Base-by-base conservation (phyloP, 2,329 filamentous ascomycete genomes). In the Calcarisporium arbuscula region DNA sequence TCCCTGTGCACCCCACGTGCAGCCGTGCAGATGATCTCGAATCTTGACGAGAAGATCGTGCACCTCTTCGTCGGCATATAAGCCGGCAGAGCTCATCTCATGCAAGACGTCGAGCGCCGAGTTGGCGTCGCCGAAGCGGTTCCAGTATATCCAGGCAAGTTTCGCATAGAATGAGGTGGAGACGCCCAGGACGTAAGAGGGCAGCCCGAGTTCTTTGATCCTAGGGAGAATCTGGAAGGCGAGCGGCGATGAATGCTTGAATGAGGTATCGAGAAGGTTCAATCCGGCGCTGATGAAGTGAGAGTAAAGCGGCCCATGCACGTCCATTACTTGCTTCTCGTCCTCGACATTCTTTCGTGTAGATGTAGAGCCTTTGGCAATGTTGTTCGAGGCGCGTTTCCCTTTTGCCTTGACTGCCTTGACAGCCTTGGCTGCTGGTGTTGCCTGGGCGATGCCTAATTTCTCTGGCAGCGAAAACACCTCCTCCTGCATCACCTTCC, bases 121-220 rank as follows among this genome's bases (percentile, higher is more conserved):
- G 4, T 50, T 43, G 3, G 76, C 63, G 47, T 85, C 76, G 16
- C 74, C 68, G 42, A 75, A 73, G 9, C 74, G 71, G 21, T 61
- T 56, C 75, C 80, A 85, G 36, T 77, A 64, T 16, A 80, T 68
- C 11, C 65, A 57, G 17, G 85, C 65, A 21, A 87, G 67, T 31
- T 75, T 67, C 50, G 82, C 80, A 63, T 85, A 89, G 27, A 89
- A 74, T 0, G 71, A 63, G 0, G 82, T 82, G 14, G 78, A 79
- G 6, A 76, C 80, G 30, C 82, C 84, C 1, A 90, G 69, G 6
- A 85, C 77, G 49, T 82, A 85, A 0, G 81, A 82, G 2, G 75
- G 72, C 2, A 82, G 68, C 2, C 84, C 83, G 1, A 85, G 65
- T 28, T 70, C 65, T 51, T 83, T 84, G 47, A 88, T 63, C 7